Evolutionary conservation across 2,329 filamentous ascomycete genomes (phyloP).

Genomic region (Neonectria ditissima): DNA sequence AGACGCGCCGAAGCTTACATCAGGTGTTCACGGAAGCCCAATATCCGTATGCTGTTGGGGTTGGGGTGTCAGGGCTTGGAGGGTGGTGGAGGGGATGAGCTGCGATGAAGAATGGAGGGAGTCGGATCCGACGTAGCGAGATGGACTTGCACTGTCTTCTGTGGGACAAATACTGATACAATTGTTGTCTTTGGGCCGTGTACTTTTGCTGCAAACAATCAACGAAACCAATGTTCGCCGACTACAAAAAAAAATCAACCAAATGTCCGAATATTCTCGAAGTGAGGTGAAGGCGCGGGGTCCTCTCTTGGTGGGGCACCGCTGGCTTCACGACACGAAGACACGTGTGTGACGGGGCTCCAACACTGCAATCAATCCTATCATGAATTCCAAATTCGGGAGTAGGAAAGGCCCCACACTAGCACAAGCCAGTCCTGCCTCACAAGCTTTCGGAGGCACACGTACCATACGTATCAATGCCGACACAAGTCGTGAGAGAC

Average conservation of each 20-base stretch:
- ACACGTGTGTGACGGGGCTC: background rate
- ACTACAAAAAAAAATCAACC: background rate
- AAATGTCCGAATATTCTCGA: background rate
- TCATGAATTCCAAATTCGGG: background rate
- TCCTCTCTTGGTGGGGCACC: background rate
- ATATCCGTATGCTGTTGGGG: conserved; percentile 12
- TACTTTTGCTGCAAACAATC: no score
- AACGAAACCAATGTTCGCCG: background rate
- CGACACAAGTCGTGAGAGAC: background rate
- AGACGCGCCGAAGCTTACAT: conserved; percentile 9
- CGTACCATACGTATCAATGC: no score
- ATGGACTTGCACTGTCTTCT: background rate
- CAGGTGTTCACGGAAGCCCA: conserved; percentile 20
- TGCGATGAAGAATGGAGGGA: background rate
- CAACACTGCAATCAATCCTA: background rate
- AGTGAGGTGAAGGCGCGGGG: conserved; percentile 1
- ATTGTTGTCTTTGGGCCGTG: background rate
- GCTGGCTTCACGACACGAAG: background rate
- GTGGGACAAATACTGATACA: background rate
- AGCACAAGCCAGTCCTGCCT: background rate
- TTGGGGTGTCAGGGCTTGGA: background rate
- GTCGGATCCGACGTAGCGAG: background rate
- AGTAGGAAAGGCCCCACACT: conserved; percentile 2
- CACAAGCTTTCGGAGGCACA: background rate
- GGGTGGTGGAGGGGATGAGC: conserved; percentile 8